These are phyloP conservation scores for Ottelia alismoides DNA, from an alignment of 106 monocot species.

Conservation along the genomic window DNA sequence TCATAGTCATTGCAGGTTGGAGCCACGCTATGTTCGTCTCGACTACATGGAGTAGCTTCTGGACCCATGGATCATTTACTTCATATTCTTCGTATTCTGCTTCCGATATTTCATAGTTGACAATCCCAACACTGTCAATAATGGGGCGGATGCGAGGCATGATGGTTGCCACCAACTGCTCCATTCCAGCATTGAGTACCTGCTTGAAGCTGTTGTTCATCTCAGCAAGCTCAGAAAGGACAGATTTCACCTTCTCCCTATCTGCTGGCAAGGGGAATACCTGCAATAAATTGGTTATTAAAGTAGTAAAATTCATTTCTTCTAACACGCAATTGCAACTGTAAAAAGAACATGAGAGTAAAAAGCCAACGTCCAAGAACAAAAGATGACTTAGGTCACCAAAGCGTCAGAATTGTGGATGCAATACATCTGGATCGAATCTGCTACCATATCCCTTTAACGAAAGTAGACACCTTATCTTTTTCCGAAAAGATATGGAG, in stretches of 20 bases:
- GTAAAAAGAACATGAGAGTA: too few relatives aligned
- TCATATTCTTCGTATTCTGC: slow-evolving; percentile 81
- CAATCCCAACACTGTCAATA: slow-evolving; percentile 63
- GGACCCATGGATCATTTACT: slow-evolving; percentile 83
- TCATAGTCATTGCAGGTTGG: too few relatives aligned
- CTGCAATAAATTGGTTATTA: slow-evolving; percentile 16
- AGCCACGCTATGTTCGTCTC: slow-evolving; percentile 36
- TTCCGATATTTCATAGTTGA: slow-evolving; percentile 78
- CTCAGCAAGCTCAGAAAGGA: slow-evolving; percentile 64
- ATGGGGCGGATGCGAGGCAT: slow-evolving; percentile 64
- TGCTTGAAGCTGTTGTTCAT: too few relatives aligned
- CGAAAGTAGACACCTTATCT: too few relatives aligned
- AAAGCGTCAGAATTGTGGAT: too few relatives aligned
- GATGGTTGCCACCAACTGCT: slow-evolving; percentile 42
- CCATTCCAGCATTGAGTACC: slow-evolving; percentile 41
- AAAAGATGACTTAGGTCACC: too few relatives aligned
- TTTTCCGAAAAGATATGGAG: too few relatives aligned
- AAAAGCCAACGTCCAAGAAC: too few relatives aligned
- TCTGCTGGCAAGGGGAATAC: slow-evolving; percentile 56
- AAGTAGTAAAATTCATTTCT: too few relatives aligned
- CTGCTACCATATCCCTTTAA: too few relatives aligned
- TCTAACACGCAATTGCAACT: too few relatives aligned
- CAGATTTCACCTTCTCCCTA: slow-evolving; percentile 77
- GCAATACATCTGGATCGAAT: too few relatives aligned
- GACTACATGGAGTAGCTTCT: slow-evolving; percentile 61